Base-by-base conservation (phyloP, 2,329 filamentous ascomycete genomes). In the Gnomoniopsis smithogilvyi region DNA sequence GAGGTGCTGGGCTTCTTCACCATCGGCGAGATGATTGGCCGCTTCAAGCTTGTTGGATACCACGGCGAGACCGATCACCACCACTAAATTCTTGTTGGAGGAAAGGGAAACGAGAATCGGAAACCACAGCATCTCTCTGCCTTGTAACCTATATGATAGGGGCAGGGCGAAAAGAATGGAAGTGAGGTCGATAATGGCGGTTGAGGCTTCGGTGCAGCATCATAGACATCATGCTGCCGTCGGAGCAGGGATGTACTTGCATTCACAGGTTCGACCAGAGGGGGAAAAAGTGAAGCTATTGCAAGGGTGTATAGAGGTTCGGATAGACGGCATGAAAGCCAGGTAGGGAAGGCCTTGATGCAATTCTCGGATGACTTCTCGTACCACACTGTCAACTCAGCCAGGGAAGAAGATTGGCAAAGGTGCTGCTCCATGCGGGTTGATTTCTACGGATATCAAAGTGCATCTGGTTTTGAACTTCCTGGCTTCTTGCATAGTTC, bases 1-100 rank as follows among this genome's bases (percentile, higher is more conserved):
- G 94, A 99, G 80, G 84, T 92, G 53, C 78, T 99, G 66, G 95
- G 95, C 63, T 99, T 99, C 85, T 99, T 98, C 84, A 96, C 93
- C 63, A 86, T 98, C 57, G 95, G 95, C 65, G 93, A 98, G 84
- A 98, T 99, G 76, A 87, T 99, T 70, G 95, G 95, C 70, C 86
- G 93, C 71, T 86, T 95, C 80, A 98, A 99, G 89, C 76, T 99
- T 68, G 83, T 99, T 68, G 95, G 95, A 65, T 99, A 99, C 84
- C 85, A 84, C 76, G 90, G 90, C 72, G 85, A 90, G 73, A 72
- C 73, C 64, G 75, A 75, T 64, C 82, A 81, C 67, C 78, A 80
- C 65, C 83, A 87, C 74, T 85, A 80, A 33, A 45, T n/a, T 21
- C n/a, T 24, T n/a, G 17, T 6, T 43, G n/a, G 33, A n/a, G n/a